Conservation (phyloP, 345 rosid species). For the Durio zibethinus region DNA sequence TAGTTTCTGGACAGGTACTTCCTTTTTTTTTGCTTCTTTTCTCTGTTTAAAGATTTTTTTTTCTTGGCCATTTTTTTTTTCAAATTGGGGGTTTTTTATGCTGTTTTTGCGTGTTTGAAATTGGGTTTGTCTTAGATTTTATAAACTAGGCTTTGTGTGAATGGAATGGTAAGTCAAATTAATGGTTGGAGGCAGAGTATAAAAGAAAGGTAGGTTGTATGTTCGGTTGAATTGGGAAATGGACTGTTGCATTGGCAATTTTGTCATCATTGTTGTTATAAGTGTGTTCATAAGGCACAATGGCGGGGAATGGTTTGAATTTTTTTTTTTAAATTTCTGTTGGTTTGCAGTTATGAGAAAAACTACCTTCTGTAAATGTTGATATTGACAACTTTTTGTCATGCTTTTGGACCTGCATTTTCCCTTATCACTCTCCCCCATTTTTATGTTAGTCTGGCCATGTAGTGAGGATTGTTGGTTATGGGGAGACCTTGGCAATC, state of each 20-base stretch:
- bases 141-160: background rate
- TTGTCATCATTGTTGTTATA: background rate
- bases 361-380: background rate
- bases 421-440: background rate
- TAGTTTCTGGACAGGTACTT: slow-evolving; percentile 84
- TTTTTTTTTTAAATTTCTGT: background rate
- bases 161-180: background rate
- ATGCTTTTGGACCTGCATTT: background rate
- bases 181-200: background rate
- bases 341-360: background rate
- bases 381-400: background rate
- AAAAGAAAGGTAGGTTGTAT: background rate
- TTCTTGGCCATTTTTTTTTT: background rate
- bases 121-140: slow-evolving; percentile 8
- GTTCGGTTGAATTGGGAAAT: background rate
- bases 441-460: background rate
- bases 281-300: background rate
- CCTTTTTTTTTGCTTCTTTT: background rate
- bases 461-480: background rate
- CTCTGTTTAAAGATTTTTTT: background rate
- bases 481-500: too few species aligned
- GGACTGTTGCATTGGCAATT: background rate
- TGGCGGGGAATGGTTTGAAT: background rate
- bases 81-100: background rate
- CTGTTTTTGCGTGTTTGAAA: background rate